Evolutionary conservation across 257 asterid genomes (phyloP).

Genomic region (Salvia miltiorrhiza): DNA sequence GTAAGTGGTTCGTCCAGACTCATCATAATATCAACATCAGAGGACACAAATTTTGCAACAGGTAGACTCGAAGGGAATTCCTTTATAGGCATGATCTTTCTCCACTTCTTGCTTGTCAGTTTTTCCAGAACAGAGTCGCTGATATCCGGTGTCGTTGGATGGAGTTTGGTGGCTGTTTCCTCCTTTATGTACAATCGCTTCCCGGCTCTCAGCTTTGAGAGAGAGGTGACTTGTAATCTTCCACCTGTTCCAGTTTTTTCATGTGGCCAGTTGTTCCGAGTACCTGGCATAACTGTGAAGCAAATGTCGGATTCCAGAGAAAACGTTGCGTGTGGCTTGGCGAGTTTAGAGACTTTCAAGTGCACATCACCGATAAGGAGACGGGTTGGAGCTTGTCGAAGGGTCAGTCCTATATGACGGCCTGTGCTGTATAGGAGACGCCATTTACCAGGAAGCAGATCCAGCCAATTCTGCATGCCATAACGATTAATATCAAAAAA

Average conservation of each 20-base stretch:
- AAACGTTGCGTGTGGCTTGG: conserved; percentile 52
- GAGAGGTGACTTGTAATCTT: conserved; percentile 43
- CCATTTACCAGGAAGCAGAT: conserved; percentile 86
- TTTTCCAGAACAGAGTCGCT: conserved; percentile 49
- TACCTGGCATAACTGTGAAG: conserved; percentile 58
- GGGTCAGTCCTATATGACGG: conserved; percentile 79
- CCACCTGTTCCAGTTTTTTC: conserved; percentile 71
- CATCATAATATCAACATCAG: conserved; percentile 58
- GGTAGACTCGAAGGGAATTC: conserved; percentile 79
- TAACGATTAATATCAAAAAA: neutral
- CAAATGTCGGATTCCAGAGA: conserved; percentile 56
- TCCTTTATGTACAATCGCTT: conserved; percentile 67
- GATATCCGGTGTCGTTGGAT: conserved; percentile 33
- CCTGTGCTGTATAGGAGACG: conserved; percentile 91
- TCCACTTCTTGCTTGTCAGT: conserved; percentile 73
- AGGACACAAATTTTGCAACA: conserved; percentile 61
- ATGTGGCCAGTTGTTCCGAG: conserved; percentile 67
- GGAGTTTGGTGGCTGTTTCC: conserved; percentile 32
- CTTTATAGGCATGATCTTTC: conserved; percentile 53
- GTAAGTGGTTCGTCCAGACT: conserved; percentile 55
- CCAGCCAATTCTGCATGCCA: conserved; percentile 68
- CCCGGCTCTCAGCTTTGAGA: conserved; percentile 73
- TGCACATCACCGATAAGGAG: conserved; percentile 72
- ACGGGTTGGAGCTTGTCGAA: conserved; percentile 70
- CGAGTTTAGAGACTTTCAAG: conserved; percentile 50